phyloP scores from a whole-genome alignment of 495 filamentous ascomycete genomes.

The Neurospora sp. region DNA sequence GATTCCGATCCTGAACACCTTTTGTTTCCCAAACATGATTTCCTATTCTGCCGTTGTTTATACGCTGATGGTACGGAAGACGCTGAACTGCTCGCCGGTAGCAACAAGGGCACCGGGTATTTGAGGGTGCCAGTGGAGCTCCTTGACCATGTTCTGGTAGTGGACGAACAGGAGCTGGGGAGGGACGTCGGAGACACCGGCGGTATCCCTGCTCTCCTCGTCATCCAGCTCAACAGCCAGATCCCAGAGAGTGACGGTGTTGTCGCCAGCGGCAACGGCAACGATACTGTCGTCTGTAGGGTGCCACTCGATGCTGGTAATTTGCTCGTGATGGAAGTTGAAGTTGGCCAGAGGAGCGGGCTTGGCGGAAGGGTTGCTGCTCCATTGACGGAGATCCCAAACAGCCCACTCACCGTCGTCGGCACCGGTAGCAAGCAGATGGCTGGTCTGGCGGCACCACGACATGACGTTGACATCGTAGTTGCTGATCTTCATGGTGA shows the following conservation, averaged over 20 bases:
- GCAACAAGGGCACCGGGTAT: conserved; percentile 86
- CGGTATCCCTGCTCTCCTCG: conserved; percentile 85
- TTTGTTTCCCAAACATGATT: neutral
- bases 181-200: conserved; percentile 78
- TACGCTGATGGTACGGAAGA: conserved; percentile 60
- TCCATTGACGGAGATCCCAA: conserved; percentile 90
- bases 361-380: conserved; percentile 48
- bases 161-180: conserved; percentile 94
- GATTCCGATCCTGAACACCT: neutral
- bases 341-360: conserved; percentile 78
- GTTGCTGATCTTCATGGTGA: conserved; percentile 73
- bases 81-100: conserved; percentile 76
- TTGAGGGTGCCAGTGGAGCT: conserved; percentile 93
- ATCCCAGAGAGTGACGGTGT: conserved; percentile 94
- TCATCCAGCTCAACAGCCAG: conserved; percentile 92
- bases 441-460: conserved; percentile 77
- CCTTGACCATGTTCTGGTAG: conserved; percentile 88
- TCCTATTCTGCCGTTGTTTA: conserved; percentile 19
- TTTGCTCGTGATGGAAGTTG: conserved; percentile 87
- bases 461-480: conserved; percentile 92
- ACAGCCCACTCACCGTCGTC: conserved; percentile 93
- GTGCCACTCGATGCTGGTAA: conserved; percentile 96
- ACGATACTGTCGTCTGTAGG: conserved; percentile 92
- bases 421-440: conserved; percentile 84
- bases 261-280: conserved; percentile 83